Evolutionary conservation across 2,329 filamentous ascomycete species (phyloP), one percentile per base, ranked within the genome.

Genomic region (Talaromyces islandicus): DNA sequence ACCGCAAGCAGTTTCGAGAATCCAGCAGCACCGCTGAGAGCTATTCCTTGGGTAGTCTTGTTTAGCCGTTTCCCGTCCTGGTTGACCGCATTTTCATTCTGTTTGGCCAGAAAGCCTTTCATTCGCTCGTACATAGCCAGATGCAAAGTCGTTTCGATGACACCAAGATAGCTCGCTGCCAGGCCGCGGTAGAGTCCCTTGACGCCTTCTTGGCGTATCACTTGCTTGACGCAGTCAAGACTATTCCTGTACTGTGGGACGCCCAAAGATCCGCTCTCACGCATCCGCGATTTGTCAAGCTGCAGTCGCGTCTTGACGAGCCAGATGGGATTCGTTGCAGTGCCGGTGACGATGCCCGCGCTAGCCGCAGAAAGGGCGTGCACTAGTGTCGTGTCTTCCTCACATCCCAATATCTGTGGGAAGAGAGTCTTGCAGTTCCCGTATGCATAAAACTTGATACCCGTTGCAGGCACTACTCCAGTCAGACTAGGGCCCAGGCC

Each of bases 171-270:
- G 56, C 72, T 96, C 19, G 93, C 93, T 0, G 91, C 91, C 56
- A 97, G 79, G 9, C 93, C 93, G 72, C 92, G 85, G 73, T 97
- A 97, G 80, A 97, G 84, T 61, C 93, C 93, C 56, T 86, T 83
- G 48, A 96, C 71, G 2, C 93, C 92, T 74, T 97, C 93, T 68
- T 96, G 86, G 57, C 79, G 81, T 85, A 91, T 89, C 62, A 97
- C 96, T 17, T 91, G 86, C 54, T 81, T 84, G 56, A 41, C 24
- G 12, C 53, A 55, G 30, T 55, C 53, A 14, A 55, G 5, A 11
- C 53, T 55, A 32, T 41, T 87, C 91, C 3, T 89, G 96, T 60
- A 91, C 93, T 51, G 91, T 73, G 59, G 78, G 74, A 24, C 11
- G 2, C 66, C 79, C 77, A 55, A 78, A 67, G 59, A 75, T 65